Conservation (phyloP, 2,329 filamentous ascomycete genomes). For the Talaromyces sp. region DNA sequence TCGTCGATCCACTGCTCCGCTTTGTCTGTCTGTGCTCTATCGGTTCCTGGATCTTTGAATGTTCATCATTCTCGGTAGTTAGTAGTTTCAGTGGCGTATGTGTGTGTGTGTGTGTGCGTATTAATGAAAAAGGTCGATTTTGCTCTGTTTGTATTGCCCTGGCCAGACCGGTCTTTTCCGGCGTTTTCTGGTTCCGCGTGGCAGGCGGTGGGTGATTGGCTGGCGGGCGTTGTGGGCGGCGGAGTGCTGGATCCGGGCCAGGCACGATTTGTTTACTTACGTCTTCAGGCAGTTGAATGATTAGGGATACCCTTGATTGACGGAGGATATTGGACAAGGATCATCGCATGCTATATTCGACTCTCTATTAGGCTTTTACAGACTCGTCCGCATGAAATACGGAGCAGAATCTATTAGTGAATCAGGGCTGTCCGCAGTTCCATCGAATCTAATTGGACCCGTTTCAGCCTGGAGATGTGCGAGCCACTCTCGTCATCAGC, state of each 20-base stretch:
- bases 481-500: conserved; percentile 1
- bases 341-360: background rate
- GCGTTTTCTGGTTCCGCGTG: background rate
- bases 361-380: background rate
- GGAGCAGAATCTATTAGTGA: no score
- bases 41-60: background rate
- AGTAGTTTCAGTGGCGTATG: no score
- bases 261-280: background rate
- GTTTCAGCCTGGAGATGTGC: background rate
- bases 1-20: background rate
- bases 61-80: no score
- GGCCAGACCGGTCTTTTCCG: conserved; percentile 4
- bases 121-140: background rate
- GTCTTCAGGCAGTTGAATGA: background rate
- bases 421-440: background rate
- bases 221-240: background rate
- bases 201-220: background rate
- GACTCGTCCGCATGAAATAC: background rate
- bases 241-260: conserved; percentile 3
- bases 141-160: background rate
- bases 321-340: background rate
- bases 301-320: no score
- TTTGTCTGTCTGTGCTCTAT: background rate
- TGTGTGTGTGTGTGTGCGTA: no score
- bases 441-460: background rate